Base-by-base conservation (phyloP, 169 alveolate species). In the Neospora caninum region DNA sequence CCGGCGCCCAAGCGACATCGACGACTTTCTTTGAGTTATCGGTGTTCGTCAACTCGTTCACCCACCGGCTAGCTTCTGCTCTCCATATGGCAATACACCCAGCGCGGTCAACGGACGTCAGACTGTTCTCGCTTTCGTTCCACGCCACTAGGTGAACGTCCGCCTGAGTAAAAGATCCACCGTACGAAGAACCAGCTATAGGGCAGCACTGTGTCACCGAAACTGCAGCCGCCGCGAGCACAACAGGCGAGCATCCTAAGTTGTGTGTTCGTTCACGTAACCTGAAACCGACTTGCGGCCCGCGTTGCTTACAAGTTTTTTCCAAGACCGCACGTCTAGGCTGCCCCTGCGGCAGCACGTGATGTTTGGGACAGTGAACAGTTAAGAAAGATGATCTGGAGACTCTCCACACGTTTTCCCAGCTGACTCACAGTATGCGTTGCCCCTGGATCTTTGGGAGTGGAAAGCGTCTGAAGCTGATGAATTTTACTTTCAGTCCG, bases 11-110 rank as follows among this genome's bases (percentile, higher is more conserved):
- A 96, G 97, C 97, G 97, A 97, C 96, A 95, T 98, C 99, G 29
- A 96, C 96, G 58, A 98, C 99, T 42, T 94, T 95, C 73, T 97
- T 94, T 94, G 97, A 97, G 95, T 97, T 97, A 94, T 99, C 96
- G 94, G 97, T 97, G 95, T 98, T 98, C 87, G 98, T 97, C 99
- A 98, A 97, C 94, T 98, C 99, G 95, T 98, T 98, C 39, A 93
- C 91, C 97, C 97, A 95, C 88, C 69, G 89, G 43, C 93, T 82
- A 84, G 45, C 91, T 34, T 73, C 73, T 9, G 53, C 49, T n/a
- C 25, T 10, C 80, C 80, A 87, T 31, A 49, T 31, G 13, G 80
- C 92, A 36, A 87, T 10, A 29, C 92, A 36, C 6, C 88, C 67
- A 42, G 92, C 34, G 54, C 64, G 78, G 29, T 64, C 88, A 7